Conservation (phyloP, 1,284 basidiomycete genomes). For the Microbotryum saponariae region DNA sequence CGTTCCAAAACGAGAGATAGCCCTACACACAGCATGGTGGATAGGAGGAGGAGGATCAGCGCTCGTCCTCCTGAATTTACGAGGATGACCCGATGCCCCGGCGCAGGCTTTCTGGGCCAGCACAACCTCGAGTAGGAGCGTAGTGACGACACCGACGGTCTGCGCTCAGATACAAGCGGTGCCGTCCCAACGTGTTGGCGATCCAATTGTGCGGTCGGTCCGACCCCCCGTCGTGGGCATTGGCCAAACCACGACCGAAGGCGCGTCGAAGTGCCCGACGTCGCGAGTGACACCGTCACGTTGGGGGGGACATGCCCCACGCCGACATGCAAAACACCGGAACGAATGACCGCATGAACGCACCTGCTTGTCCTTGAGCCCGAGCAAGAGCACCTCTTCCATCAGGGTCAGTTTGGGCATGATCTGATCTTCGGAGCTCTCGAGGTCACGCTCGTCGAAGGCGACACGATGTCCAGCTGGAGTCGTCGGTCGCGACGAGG, state of each 20-base stretch:
- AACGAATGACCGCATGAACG: neutral
- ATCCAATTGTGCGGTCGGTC: too few relatives aligned
- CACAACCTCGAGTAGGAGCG: too few relatives aligned
- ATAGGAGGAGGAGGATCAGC: too few relatives aligned
- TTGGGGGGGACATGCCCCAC: neutral
- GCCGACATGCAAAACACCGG: too few relatives aligned
- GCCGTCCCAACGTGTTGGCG: too few relatives aligned
- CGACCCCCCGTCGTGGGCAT: neutral
- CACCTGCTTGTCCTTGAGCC: constrained; percentile 43
- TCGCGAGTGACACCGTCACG: neutral
- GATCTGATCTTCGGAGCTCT: constrained; percentile 63
- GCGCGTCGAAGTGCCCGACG: neutral
- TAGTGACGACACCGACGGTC: too few relatives aligned
- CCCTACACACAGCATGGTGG: constrained; percentile 49
- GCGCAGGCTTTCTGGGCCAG: too few relatives aligned
- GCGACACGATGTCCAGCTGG: constrained; percentile 57
- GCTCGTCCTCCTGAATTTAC: too few relatives aligned
- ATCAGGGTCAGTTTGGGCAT: constrained; percentile 85
- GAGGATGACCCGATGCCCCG: too few relatives aligned
- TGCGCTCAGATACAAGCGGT: too few relatives aligned
- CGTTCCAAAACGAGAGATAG: constrained; percentile 94
- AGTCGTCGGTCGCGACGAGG: neutral
- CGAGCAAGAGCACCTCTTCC: constrained; percentile 91
- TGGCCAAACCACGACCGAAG: too few relatives aligned
- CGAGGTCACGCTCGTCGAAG: constrained; percentile 85